Evolutionary conservation across 208 protist genomes (phyloP), one percentile per base, ranked within the genome.

Genomic region (Acanthamoeba royreba): DNA sequence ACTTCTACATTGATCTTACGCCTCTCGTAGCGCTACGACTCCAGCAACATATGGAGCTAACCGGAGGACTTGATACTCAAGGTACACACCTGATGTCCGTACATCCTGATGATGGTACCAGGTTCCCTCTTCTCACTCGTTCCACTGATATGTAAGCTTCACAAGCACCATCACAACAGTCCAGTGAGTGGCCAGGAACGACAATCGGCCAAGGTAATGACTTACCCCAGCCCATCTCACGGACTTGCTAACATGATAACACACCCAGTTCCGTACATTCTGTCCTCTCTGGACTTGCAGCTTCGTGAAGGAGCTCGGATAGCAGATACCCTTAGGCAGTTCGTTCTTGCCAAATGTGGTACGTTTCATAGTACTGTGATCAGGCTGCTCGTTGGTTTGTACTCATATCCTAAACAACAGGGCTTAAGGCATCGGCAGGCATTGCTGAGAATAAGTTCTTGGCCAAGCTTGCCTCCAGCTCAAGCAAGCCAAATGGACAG

Each of bases 401-500:
- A 13, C 40, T 38, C 38, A 17, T n/a, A n/a, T n/a, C n/a, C n/a
- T n/a, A n/a, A n/a, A n/a, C n/a, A 4, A 2, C 0, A 88, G 81
- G 81, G 46, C 33, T 88, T 9, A n/a, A 35, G 5, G 52, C 9
- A 31, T 88, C 81, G 52, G 42, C 31, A 0, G 81, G 81, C 8
- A 53, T 88, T 19, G 81, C 81, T 22, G 28, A 55, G 3, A 88
- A 88, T 49, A 88, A 88, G 35, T 43, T 88, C 28, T 49, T 88
- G 33, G 81, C 81, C 22, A 53, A 63, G 52, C 52, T 88, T 13
- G 42, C n/a, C 1, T 88, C 81, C 4, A 66, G 47, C 46, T 28
- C 13, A 13, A 88, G 52, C 81, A 88, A 88, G 35, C 81, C 81
- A 9, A 40, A 88, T 49, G 81, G 81, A n/a, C 81, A 88, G 81